Conservation (phyloP, 2,329 filamentous ascomycete species). For the Sclerotinia trifoliorum region DNA sequence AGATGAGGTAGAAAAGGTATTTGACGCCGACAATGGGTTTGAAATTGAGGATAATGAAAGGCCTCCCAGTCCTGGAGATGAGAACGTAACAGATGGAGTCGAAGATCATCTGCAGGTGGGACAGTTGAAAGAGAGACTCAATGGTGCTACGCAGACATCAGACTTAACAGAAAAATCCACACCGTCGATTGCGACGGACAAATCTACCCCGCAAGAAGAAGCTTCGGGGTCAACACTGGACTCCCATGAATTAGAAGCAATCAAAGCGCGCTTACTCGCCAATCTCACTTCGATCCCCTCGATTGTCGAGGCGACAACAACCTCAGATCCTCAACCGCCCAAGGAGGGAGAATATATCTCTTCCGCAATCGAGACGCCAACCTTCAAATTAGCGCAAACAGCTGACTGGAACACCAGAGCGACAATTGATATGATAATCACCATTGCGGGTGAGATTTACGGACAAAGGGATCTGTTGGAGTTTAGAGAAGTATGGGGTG, state of each 20-base stretch:
- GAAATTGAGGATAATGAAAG: slow-evolving; percentile 40
- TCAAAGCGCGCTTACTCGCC: slow-evolving; percentile 10
- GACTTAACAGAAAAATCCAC: background rate
- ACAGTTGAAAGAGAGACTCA: background rate
- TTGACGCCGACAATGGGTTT: slow-evolving; percentile 46
- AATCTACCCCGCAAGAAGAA: background rate
- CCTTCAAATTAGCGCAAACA: slow-evolving; percentile 17
- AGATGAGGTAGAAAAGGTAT: slow-evolving; percentile 48
- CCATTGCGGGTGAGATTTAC: slow-evolving; percentile 82
- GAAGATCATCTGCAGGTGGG: background rate
- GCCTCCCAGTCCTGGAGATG: slow-evolving; percentile 26
- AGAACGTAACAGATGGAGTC: background rate
- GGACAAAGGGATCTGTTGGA: slow-evolving; percentile 84
- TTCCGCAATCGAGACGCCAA: background rate
- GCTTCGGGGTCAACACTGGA: background rate
- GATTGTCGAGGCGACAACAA: background rate
- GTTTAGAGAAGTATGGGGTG: slow-evolving; percentile 59
- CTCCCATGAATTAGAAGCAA: background rate
- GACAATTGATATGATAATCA: slow-evolving; percentile 91
- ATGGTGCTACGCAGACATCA: background rate
- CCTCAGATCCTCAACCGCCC: background rate
- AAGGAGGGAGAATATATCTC: background rate
- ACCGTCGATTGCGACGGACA: background rate
- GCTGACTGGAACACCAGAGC: slow-evolving; percentile 48
- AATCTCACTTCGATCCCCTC: background rate